These are phyloP conservation scores for Vachellia pachyceras DNA, from an alignment of 306 rosid species.

Conservation along the genomic window DNA sequence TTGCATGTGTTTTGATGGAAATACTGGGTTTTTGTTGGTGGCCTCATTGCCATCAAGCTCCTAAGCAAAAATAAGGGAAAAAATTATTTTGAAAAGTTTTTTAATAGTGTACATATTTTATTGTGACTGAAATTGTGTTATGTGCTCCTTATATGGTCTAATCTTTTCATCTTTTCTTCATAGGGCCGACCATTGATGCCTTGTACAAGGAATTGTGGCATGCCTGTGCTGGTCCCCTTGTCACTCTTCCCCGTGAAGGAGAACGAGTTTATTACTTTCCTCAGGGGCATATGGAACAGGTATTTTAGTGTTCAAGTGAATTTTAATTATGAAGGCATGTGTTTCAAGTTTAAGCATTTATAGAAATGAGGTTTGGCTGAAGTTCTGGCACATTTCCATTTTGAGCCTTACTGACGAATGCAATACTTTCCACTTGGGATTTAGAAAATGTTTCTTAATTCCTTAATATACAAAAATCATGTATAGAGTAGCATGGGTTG, in stretches of 20 bases:
- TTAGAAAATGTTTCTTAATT: not conserved
- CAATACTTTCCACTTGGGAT: not conserved
- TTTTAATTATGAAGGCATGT: not conserved
- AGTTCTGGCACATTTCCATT: not conserved
- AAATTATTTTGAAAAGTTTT: not conserved
- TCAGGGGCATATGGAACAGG: slow-evolving; percentile 99
- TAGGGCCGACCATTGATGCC: slow-evolving; percentile 71
- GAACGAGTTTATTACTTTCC: slow-evolving; percentile 96
- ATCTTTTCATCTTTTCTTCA: slow-evolving; percentile 32
- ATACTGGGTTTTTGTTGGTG: not conserved
- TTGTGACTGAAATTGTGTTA: not conserved
- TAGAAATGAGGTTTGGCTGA: not conserved
- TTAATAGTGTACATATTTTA: not conserved
- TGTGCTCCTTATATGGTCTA: slow-evolving; percentile 1
- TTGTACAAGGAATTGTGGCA: slow-evolving; percentile 96
- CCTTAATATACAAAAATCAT: not conserved
- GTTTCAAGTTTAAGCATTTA: slow-evolving; percentile 5
- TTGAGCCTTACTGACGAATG: not conserved
- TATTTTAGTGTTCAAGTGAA: too few species aligned
- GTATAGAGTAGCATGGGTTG: not conserved
- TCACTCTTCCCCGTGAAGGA: slow-evolving; percentile 88
- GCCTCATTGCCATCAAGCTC: not conserved
- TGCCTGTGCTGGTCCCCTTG: slow-evolving; percentile 99
- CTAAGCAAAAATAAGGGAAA: not conserved
- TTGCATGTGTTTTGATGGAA: not conserved